phyloP scores from a whole-genome alignment of 306 rosid species.

The Pterocarpus macrocarpus region DNA sequence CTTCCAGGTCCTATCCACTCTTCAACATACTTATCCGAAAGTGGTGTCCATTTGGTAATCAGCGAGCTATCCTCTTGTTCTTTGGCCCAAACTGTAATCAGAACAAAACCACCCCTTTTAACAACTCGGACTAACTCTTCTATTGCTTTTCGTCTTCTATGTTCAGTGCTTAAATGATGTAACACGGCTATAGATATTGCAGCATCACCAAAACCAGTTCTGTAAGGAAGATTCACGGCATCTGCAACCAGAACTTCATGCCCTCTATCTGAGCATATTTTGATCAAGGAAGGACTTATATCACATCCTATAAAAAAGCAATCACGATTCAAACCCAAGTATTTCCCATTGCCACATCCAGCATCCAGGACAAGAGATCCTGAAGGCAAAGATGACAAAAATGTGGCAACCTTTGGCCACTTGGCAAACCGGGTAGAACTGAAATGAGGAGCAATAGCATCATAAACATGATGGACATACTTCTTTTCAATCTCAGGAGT shows the following conservation, averaged over 20 bases:
- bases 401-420: slow-evolving; percentile 94
- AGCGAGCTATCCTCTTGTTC: slow-evolving; percentile 87
- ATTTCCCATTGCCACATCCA: slow-evolving; percentile 96
- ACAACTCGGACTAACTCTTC: slow-evolving; percentile 92
- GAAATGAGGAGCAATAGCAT: slow-evolving; percentile 97
- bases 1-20: slow-evolving; percentile 96
- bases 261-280: slow-evolving; percentile 82
- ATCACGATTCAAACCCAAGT: slow-evolving; percentile 68
- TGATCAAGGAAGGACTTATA: slow-evolving; percentile 80
- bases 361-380: slow-evolving; percentile 92
- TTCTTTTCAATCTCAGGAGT: slow-evolving; percentile 96
- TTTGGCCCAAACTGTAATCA: slow-evolving; percentile 97
- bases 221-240: slow-evolving; percentile 87
- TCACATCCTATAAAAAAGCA: slow-evolving; percentile 89
- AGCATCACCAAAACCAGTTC: slow-evolving; percentile 88
- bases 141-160: slow-evolving; percentile 81
- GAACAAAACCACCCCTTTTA: slow-evolving; percentile 86
- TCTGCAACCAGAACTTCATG: slow-evolving; percentile 91
- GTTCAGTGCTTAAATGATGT: slow-evolving; percentile 91
- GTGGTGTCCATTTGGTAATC: slow-evolving; percentile 89
- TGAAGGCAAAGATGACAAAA: slow-evolving; percentile 70
- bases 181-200: slow-evolving; percentile 94
- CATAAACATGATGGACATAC: slow-evolving; percentile 87
- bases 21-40: slow-evolving; percentile 70
- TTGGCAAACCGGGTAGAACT: slow-evolving; percentile 88